Base-by-base conservation (phyloP, 805 yeast genomes). In the Diddensiella transvaalensis region DNA sequence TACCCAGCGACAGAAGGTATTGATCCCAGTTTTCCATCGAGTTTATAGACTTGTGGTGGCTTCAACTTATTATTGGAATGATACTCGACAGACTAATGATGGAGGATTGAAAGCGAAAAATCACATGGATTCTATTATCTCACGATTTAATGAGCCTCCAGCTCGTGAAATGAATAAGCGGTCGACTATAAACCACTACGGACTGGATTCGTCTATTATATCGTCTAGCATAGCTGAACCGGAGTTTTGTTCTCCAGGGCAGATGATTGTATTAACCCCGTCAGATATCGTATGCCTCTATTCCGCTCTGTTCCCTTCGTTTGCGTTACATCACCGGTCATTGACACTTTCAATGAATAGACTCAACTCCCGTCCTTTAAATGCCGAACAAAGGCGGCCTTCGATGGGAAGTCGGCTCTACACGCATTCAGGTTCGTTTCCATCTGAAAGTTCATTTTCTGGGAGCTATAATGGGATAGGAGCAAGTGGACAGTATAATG, bases 281-380 rank as follows among this genome's bases (percentile, higher is more conserved):
- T 56, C 64, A 26, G 70, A 65, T 37, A 54, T 65, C 3, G 50
- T 60, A 1, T 53, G 43, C 39, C 46, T 65, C n/a, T 65, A 54
- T 46, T 47, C 60, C 5, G 46, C 61, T 2, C 45, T 61, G 10
- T 53, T 61, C 38, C 64, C 64, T 2, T 42, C 56, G 2, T 47
- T 44, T 19, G 43, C 53, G 21, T 26, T 49, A 22, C 48, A 44
- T 52, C 47, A 41, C 3, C 30, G 51, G 22, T 39, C 52, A 4
- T 5, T 26, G 8, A 19, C 32, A 3, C 17, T 26, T 3, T 22
- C 47, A 4, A 36, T 41, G 24, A 24, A 18, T 26, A 13, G 38
- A 33, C 40, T 23, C 37, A 17, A 19, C 40, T n/a, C 35, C 29
- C 35, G 24, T 39, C 50, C 4, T 44, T 35, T 21, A 39, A 19